Conservation (phyloP, 371 early-diverging fungal genomes). For the Mortierella sp. region DNA sequence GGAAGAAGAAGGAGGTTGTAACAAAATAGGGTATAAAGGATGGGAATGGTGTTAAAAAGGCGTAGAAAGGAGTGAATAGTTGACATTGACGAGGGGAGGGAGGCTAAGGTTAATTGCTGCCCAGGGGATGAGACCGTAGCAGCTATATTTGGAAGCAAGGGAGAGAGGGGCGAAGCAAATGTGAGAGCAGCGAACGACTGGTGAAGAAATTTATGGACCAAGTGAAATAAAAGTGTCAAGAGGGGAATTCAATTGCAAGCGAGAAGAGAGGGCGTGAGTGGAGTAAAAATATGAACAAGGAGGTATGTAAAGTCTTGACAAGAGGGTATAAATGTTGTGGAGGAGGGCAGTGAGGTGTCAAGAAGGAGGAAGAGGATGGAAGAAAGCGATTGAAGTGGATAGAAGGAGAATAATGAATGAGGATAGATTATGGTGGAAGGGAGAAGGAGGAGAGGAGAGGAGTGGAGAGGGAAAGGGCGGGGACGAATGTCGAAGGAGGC, state of each 20-base stretch:
- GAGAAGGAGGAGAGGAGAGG: neutral
- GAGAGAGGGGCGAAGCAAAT: neutral
- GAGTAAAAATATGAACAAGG: neutral
- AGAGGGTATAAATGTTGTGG: neutral
- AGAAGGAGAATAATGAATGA: neutral
- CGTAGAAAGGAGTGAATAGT: neutral
- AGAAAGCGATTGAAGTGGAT: neutral
- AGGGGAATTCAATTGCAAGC: too few relatives aligned
- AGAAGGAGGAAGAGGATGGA: neutral
- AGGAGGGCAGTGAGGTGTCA: neutral
- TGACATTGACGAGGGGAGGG: neutral
- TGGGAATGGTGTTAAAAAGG: neutral
- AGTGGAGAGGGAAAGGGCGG: constrained; percentile 1
- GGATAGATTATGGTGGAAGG: neutral
- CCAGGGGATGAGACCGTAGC: neutral
- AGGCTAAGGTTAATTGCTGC: neutral
- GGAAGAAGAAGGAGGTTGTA: neutral
- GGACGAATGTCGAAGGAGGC: neutral
- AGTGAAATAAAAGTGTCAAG: too few relatives aligned
- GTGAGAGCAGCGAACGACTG: neutral
- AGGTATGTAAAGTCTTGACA: neutral
- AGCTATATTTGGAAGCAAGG: neutral
- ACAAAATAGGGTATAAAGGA: neutral
- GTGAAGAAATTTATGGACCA: neutral
- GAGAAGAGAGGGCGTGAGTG: too few relatives aligned